Percentiles rank a stretch among this genome's conserved stretches.
Conservation (phyloP, 352 stramenopile genomes). For the Phytophthora sp. region DNA sequence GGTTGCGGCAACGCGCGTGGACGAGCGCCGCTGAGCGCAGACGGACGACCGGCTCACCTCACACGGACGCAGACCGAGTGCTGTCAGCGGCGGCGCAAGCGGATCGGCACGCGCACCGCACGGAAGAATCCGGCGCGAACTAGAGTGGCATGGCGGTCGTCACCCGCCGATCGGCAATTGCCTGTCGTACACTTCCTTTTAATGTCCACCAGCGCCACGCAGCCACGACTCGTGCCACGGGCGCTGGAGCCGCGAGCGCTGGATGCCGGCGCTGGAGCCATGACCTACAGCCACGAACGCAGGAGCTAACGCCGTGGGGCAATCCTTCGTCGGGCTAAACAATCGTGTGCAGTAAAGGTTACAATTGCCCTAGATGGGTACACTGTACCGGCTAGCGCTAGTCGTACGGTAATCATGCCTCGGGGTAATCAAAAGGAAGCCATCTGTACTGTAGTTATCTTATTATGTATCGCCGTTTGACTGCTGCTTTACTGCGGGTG, state of each 20-base stretch:
- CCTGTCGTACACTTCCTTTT: slow-evolving; percentile 13
- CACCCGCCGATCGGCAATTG: not conserved
- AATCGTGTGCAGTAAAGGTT: too few species aligned
- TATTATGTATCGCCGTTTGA: too few species aligned
- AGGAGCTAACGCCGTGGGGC: too few species aligned
- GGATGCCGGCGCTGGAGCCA: too few species aligned
- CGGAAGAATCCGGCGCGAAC: not conserved
- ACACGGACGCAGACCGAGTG: not conserved
- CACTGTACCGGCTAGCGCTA: not conserved
- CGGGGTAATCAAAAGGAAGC: too few species aligned
- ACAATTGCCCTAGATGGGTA: too few species aligned
- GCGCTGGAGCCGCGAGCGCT: not conserved
- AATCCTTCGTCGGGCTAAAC: too few species aligned
- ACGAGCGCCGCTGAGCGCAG: slow-evolving; percentile 3
- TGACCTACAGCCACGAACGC: too few species aligned
- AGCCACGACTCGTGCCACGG: not conserved
- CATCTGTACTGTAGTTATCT: too few species aligned
- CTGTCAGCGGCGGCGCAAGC: not conserved
- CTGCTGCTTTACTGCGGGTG: too few species aligned
- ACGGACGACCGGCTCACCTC: slow-evolving; percentile 5
- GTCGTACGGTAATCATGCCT: too few species aligned
- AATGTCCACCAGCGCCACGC: slow-evolving; percentile 5
- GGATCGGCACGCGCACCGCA: too few species aligned
- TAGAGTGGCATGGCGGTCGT: not conserved
- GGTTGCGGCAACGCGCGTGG: slow-evolving; percentile 4